Evolutionary conservation across 371 early-diverging fungal genomes (phyloP).

Genomic region (Apophysomyces trapeziformis): DNA sequence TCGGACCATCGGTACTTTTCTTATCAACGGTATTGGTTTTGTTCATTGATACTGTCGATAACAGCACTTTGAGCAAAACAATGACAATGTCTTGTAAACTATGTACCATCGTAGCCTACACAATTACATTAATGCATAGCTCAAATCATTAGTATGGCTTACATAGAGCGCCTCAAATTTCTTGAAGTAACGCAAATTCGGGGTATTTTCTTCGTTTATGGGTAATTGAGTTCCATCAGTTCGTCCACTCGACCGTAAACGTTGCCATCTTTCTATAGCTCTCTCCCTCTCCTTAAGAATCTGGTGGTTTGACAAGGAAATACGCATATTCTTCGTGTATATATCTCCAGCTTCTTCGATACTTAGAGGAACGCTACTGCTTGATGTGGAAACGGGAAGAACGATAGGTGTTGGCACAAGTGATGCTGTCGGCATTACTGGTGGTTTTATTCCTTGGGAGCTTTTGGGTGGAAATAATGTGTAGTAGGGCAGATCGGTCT

Average conservation of each 20-base stretch:
- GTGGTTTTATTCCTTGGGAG: constrained; percentile 40
- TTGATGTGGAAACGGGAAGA: constrained; percentile 48
- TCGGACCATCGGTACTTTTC: background rate
- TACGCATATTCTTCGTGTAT: constrained; percentile 63
- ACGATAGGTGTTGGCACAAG: constrained; percentile 40
- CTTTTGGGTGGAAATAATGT: constrained; percentile 51
- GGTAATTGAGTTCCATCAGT: background rate
- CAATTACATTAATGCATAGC: background rate
- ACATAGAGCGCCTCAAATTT: constrained; percentile 49
- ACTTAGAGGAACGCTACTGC: constrained; percentile 53
- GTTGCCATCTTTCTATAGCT: constrained; percentile 50
- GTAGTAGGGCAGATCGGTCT: constrained; percentile 43
- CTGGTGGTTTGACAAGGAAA: constrained; percentile 65
- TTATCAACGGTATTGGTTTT: background rate
- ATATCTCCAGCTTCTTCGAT: constrained; percentile 66
- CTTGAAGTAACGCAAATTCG: constrained; percentile 27
- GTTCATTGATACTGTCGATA: constrained; percentile 41
- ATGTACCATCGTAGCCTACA: constrained; percentile 45
- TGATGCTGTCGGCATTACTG: constrained; percentile 1
- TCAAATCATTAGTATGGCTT: background rate
- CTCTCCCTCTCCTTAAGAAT: constrained; percentile 62
- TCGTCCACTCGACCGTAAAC: constrained; percentile 12
- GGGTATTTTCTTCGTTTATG: constrained; percentile 12
- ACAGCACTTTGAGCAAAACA: constrained; percentile 47
- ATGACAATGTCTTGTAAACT: constrained; percentile 55